Evolutionary conservation across 176 grass and related monocot genomes (phyloP).

Genomic region (Stipa capillata): DNA sequence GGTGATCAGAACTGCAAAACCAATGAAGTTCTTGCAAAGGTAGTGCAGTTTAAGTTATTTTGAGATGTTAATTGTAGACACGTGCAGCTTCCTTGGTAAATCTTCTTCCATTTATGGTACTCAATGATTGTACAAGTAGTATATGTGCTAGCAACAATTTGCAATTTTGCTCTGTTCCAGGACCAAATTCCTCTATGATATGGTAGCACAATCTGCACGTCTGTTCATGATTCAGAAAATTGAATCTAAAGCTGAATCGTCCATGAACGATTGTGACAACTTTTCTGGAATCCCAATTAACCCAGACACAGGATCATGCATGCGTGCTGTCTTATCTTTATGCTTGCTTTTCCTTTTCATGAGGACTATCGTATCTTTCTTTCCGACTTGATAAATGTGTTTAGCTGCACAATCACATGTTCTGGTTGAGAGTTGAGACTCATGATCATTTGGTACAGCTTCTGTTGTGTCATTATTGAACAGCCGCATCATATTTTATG

Average conservation of each 20-base stretch:
- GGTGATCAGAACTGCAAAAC: background rate
- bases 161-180: background rate
- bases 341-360: background rate
- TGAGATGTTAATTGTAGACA: background rate
- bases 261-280: background rate
- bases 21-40: background rate
- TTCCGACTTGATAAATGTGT: background rate
- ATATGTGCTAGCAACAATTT: background rate
- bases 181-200: background rate
- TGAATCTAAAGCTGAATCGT: background rate
- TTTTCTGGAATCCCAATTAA: background rate
- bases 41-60: conserved; percentile 10
- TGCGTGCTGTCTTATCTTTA: background rate
- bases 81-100: background rate
- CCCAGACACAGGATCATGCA: background rate
- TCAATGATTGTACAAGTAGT: background rate
- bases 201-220: background rate
- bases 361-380: background rate
- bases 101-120: background rate
- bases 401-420: background rate
- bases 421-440: background rate
- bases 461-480: background rate
- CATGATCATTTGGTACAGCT: background rate
- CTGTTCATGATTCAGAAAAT: background rate
- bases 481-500: background rate